Conservation (phyloP, 495 filamentous ascomycete genomes). For the Lichenothelia convexa region DNA sequence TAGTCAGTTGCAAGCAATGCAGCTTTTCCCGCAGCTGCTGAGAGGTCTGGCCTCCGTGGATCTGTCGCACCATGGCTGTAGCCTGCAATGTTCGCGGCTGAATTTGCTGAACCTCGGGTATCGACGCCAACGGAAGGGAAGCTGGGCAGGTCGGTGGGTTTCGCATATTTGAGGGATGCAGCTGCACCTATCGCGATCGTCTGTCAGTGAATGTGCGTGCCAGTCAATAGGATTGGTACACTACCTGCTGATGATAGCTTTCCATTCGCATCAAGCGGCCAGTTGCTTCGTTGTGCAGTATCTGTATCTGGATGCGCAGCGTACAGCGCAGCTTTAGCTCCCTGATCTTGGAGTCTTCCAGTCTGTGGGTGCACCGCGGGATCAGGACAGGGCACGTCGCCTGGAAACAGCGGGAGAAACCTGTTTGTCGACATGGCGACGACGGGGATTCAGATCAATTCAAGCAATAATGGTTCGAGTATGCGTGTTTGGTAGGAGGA, state of each 20-base stretch:
- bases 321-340: conserved; percentile 26
- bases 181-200: conserved; percentile 28
- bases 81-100: conserved; percentile 54
- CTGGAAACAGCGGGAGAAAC: no score
- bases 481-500: no score
- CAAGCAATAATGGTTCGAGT: no score
- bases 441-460: no score
- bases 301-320: conserved; percentile 20
- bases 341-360: conserved; percentile 18
- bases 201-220: background rate
- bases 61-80: no score
- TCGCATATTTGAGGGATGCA: conserved; percentile 47
- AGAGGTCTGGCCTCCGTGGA: conserved; percentile 40
- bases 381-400: conserved; percentile 18
- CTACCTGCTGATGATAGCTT: conserved; percentile 37
- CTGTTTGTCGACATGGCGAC: no score
- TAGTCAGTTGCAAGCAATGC: conserved; percentile 51
- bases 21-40: conserved; percentile 46
- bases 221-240: conserved; percentile 5
- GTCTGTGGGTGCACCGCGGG: conserved; percentile 19
- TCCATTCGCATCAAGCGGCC: conserved; percentile 26
- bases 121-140: conserved; percentile 48
- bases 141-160: conserved; percentile 45
- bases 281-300: conserved; percentile 19
- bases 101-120: conserved; percentile 46